phyloP scores from a whole-genome alignment of 371 early-diverging fungal genomes.

The Coemansia sp. region DNA sequence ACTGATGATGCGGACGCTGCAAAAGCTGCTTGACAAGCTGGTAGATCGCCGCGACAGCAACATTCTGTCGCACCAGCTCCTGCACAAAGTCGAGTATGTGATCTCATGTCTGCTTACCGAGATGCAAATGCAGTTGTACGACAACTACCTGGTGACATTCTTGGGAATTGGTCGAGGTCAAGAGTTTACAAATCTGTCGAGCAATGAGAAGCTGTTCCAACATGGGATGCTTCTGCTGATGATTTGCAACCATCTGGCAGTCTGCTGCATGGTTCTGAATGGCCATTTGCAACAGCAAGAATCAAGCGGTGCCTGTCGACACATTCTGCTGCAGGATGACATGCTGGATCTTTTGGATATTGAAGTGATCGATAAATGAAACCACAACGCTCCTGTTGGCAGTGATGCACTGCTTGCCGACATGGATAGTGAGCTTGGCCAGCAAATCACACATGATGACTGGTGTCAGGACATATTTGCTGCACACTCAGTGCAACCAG shows the following conservation, averaged over 20 bases:
- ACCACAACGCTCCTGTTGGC: neutral
- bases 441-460: neutral
- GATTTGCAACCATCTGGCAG: constrained; percentile 74
- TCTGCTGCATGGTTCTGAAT: constrained; percentile 41
- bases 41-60: constrained; percentile 57
- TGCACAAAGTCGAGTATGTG: constrained; percentile 68
- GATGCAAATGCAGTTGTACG: constrained; percentile 61
- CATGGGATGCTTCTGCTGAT: constrained; percentile 51
- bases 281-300: neutral
- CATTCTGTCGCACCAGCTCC: constrained; percentile 60
- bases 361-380: neutral
- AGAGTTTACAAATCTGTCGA: neutral
- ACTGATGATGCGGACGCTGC: constrained; percentile 52
- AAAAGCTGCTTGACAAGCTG: constrained; percentile 57
- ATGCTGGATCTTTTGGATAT: neutral
- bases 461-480: constrained; percentile 10
- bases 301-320: neutral
- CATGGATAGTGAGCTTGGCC: neutral
- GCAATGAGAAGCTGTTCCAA: constrained; percentile 14
- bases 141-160: constrained; percentile 21
- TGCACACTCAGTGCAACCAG: neutral
- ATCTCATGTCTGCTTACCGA: constrained; percentile 62
- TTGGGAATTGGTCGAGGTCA: neutral
- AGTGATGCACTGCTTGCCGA: neutral
- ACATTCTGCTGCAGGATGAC: constrained; percentile 3